Conservation (phyloP, 169 alveolate species). For the Babesia divergens region DNA sequence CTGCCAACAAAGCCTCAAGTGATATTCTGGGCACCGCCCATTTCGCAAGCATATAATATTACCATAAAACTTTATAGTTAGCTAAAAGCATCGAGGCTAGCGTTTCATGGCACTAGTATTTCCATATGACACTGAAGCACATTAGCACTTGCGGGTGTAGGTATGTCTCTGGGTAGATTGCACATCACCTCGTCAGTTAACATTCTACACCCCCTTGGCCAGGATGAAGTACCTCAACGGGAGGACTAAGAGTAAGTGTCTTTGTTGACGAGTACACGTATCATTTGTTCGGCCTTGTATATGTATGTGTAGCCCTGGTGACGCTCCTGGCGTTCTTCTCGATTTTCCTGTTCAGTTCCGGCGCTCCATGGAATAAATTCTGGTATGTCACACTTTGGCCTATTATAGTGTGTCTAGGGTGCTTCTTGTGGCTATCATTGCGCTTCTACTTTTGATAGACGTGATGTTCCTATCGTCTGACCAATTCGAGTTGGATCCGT, state of each 20-base stretch:
- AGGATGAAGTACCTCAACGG: constrained; percentile 25
- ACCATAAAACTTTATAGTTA: too few species aligned
- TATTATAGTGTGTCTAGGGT: constrained; percentile 3
- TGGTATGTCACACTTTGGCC: constrained; percentile 22
- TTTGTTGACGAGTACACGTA: background rate
- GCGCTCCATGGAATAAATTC: constrained; percentile 43
- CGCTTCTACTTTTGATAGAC: constrained; percentile 19
- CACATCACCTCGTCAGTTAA: too few species aligned
- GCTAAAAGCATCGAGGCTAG: too few species aligned
- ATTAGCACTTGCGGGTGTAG: too few species aligned
- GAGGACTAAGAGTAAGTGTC: constrained; percentile 53
- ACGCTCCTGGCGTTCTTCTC: constrained; percentile 22
- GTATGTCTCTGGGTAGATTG: too few species aligned
- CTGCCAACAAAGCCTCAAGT: too few species aligned
- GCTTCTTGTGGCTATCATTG: constrained; percentile 13
- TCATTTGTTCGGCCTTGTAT: background rate
- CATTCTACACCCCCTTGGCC: too few species aligned
- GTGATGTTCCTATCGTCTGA: constrained; percentile 37
- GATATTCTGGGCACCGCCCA: too few species aligned
- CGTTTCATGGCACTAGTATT: too few species aligned
- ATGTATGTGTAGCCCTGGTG: constrained; percentile 38
- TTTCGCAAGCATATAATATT: too few species aligned
- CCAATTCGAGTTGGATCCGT: constrained; percentile 54
- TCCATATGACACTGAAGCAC: too few species aligned
- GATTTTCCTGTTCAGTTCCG: constrained; percentile 21